Evolutionary conservation across 2,329 filamentous ascomycete genomes (phyloP).

Genomic region (Botrytis porri): DNA sequence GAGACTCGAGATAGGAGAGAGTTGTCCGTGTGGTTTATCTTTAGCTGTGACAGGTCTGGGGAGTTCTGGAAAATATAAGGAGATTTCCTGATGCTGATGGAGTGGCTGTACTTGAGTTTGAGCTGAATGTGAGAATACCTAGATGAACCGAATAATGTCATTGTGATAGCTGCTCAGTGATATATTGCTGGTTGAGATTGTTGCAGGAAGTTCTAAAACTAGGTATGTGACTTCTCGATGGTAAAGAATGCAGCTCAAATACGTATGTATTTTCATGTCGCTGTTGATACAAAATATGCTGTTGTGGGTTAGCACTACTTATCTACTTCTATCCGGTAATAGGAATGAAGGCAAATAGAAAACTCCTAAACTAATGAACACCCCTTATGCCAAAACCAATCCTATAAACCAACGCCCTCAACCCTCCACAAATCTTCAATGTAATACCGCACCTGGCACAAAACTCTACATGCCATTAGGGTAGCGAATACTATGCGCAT

Average conservation of each 20-base stretch:
- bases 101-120: background rate
- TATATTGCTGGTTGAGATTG: background rate
- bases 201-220: background rate
- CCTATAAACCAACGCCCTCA: background rate
- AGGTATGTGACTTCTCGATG: background rate
- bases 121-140: background rate
- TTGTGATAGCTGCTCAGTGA: background rate
- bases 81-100: background rate
- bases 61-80: background rate
- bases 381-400: background rate
- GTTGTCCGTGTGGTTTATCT: background rate
- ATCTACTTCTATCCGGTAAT: background rate
- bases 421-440: too few relatives aligned
- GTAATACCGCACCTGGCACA: too few relatives aligned
- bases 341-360: background rate
- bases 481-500: too few relatives aligned
- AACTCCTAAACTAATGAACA: rapidly evolving
- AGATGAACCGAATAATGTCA: background rate
- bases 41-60: background rate
- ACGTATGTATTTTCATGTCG: background rate
- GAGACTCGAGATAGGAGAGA: too few relatives aligned
- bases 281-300: background rate
- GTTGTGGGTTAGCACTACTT: rapidly evolving
- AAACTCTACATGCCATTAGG: rapidly evolving
- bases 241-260: too few relatives aligned